These are phyloP conservation scores for Russula vinacea DNA, from an alignment of 768 basidiomycete species.

Conservation along the genomic window DNA sequence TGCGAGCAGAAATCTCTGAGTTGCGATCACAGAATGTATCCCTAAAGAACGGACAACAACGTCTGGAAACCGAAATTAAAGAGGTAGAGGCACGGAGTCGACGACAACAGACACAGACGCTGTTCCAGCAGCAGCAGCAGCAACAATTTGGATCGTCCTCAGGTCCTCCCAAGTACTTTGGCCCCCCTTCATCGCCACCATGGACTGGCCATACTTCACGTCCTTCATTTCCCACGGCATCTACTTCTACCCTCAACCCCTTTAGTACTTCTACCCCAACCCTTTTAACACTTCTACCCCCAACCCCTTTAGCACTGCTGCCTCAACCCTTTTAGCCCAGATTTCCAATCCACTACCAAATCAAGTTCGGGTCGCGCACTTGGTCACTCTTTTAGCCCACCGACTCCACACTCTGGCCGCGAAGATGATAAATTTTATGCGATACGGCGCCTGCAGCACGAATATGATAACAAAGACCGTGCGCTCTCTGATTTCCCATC, in stretches of 20 bases:
- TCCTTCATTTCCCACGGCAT: not conserved
- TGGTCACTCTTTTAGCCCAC: not conserved
- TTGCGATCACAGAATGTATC: constrained; percentile 23
- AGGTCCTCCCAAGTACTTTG: not conserved
- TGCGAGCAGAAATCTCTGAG: constrained; percentile 36
- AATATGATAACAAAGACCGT: no score
- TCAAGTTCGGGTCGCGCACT: not conserved
- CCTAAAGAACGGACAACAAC: constrained; percentile 31
- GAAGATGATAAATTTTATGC: no score
- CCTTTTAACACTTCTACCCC: not conserved
- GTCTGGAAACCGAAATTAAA: constrained; percentile 24
- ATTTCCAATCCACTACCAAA: not conserved
- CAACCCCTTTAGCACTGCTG: not conserved
- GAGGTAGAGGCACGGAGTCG: constrained; percentile 10
- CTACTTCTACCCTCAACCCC: not conserved
- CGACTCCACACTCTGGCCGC: no score
- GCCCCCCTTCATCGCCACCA: not conserved
- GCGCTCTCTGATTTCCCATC: not conserved
- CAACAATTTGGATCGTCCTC: not conserved
- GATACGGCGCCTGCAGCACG: no score
- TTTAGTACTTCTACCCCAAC: no score
- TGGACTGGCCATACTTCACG: not conserved
- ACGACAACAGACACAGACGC: constrained; percentile 16
- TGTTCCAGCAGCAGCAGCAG: not conserved
- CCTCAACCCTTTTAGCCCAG: not conserved